phyloP scores from a whole-genome alignment of 345 rosid species.

The Syzygium jambos region DNA sequence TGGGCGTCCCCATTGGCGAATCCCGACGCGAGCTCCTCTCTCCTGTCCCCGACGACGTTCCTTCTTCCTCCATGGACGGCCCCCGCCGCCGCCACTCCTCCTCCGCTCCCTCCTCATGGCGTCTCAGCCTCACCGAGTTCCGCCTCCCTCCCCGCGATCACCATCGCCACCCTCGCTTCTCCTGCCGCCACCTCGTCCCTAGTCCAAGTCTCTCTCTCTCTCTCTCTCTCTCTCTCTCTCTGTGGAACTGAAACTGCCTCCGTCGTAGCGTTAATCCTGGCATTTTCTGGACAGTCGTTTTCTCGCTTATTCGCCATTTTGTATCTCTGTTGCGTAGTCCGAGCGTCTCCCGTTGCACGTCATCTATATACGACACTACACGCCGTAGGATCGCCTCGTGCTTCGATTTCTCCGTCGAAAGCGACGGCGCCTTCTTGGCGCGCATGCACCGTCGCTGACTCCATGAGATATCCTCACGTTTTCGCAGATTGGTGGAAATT shows the following conservation, averaged over 20 bases:
- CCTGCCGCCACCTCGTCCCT: constrained; percentile 7
- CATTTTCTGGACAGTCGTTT: neutral
- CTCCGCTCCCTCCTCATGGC: constrained; percentile 4
- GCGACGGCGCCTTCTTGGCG: neutral
- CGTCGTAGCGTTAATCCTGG: neutral
- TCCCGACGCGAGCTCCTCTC: neutral
- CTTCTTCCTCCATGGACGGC: neutral
- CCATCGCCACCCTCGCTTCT: neutral
- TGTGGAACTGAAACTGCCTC: neutral
- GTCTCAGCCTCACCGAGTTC: constrained; percentile 12
- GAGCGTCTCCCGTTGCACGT: neutral
- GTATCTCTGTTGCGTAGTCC: neutral
- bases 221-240: neutral
- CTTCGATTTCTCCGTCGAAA: neutral
- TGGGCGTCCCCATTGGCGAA: neutral
- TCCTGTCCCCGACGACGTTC: neutral
- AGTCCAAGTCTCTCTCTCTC: neutral
- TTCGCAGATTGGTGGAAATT: neutral
- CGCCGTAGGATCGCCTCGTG: neutral
- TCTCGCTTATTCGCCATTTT: neutral
- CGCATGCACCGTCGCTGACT: neutral
- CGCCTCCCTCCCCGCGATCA: constrained; percentile 2
- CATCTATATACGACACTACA: neutral
- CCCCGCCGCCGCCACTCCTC: neutral
- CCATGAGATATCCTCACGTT: neutral